These are phyloP conservation scores for Davidsoniella virescens DNA, from an alignment of 2,329 filamentous ascomycete species.

Conservation along the genomic window DNA sequence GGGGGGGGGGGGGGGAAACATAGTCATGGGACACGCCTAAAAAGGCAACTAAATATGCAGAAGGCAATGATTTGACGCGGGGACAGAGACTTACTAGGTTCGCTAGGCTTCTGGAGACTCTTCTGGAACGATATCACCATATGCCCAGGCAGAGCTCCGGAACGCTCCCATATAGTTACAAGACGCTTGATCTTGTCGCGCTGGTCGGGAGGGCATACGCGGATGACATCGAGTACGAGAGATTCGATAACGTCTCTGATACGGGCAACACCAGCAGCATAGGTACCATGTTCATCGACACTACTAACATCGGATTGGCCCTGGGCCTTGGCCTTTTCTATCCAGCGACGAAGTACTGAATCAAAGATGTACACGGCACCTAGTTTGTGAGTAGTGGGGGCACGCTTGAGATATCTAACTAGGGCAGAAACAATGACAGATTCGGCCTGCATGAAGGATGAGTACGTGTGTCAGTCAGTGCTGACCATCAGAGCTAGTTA, in stretches of 20 bases:
- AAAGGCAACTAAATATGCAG: neutral
- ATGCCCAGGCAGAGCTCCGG: slow-evolving; percentile 67
- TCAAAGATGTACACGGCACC: slow-evolving; percentile 99
- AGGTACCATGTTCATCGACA: slow-evolving; percentile 70
- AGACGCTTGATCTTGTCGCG: slow-evolving; percentile 92
- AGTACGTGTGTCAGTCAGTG: slow-evolving; percentile 12
- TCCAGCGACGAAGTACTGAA: slow-evolving; percentile 97
- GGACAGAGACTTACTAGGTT: slow-evolving; percentile 44
- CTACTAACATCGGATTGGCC: slow-evolving; percentile 67
- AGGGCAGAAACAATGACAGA: slow-evolving; percentile 56
- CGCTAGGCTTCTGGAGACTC: slow-evolving; percentile 46
- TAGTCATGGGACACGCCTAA: neutral
- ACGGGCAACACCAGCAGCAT: slow-evolving; percentile 86
- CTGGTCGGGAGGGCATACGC: slow-evolving; percentile 78
- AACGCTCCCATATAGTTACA: slow-evolving; percentile 95
- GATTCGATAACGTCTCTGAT: slow-evolving; percentile 88
- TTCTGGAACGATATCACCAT: slow-evolving; percentile 74
- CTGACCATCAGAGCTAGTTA: too few relatives aligned
- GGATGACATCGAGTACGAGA: slow-evolving; percentile 89
- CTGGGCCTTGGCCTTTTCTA: slow-evolving; percentile 79
- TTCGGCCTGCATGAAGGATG: slow-evolving; percentile 49
- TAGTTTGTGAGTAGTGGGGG: slow-evolving; percentile 87
- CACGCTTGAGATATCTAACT: slow-evolving; percentile 80
- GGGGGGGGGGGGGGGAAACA: too few relatives aligned
- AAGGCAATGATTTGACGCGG: too few relatives aligned